Evolutionary conservation across 129 eudicot species (phyloP).

Genomic region (Centrapalus pauciflorus): DNA sequence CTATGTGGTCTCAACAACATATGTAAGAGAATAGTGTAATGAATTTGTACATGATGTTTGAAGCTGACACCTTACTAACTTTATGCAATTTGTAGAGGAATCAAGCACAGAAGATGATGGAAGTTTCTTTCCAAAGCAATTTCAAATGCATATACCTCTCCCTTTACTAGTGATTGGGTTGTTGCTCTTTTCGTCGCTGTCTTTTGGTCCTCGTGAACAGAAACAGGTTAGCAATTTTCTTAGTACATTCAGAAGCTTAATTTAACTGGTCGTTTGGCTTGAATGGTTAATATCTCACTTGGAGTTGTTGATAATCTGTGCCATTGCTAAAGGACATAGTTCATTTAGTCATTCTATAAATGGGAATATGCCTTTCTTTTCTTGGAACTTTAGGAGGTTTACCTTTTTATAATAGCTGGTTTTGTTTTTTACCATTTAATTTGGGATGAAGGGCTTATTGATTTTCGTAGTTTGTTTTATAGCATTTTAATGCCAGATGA

Average conservation of each 20-base stretch:
- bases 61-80: background rate
- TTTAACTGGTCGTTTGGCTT: background rate
- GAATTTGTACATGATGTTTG: background rate
- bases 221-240: constrained; percentile 50
- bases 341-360: too few relatives aligned
- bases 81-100: constrained; percentile 45
- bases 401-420: background rate
- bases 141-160: constrained; percentile 46
- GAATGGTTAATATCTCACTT: background rate
- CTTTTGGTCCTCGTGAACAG: constrained; percentile 59
- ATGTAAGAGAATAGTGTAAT: background rate
- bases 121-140: constrained; percentile 54
- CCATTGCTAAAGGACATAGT: too few relatives aligned
- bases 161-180: constrained; percentile 67
- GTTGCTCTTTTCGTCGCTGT: constrained; percentile 46
- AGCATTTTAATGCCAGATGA: too few relatives aligned
- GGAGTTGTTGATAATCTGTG: background rate
- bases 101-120: constrained; percentile 58
- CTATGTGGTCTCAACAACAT: background rate
- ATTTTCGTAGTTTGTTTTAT: too few relatives aligned
- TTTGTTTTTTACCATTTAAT: background rate
- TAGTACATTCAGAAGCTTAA: background rate
- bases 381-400: background rate
- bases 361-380: too few relatives aligned
- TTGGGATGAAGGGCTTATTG: background rate